Percentiles rank a stretch among this genome's conserved stretches.
These are phyloP conservation scores for Globisporangium abappressorium DNA, from an alignment of 352 stramenopile genomes.

Conservation along the genomic window DNA sequence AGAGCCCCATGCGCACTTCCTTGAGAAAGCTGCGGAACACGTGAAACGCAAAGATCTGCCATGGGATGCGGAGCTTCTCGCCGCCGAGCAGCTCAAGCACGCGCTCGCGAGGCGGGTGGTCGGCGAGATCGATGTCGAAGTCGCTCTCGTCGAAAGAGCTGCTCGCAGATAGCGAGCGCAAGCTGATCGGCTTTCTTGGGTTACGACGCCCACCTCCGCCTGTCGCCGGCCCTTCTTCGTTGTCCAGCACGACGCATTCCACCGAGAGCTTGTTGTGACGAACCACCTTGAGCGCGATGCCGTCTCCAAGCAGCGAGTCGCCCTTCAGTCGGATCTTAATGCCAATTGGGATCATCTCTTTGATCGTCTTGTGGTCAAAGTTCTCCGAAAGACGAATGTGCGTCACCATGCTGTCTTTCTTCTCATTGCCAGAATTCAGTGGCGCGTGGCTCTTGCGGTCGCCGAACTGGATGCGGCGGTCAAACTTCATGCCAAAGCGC, in stretches of 20 bases:
- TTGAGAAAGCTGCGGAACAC: conserved; percentile 66
- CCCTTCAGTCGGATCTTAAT: conserved; percentile 80
- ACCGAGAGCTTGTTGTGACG: conserved; percentile 83
- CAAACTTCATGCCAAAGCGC: conserved; percentile 87
- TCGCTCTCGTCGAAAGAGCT: conserved; percentile 41
- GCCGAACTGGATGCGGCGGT: conserved; percentile 76
- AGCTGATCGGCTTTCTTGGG: conserved; percentile 7
- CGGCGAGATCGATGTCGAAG: conserved; percentile 18
- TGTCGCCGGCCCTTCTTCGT: conserved; percentile 22
- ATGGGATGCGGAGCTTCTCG: conserved; percentile 82
- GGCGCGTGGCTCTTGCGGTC: conserved; percentile 43
- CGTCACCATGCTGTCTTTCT: conserved; percentile 53
- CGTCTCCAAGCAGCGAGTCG: conserved; percentile 74
- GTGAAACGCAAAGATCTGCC: conserved; percentile 66
- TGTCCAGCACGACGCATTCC: conserved; percentile 77
- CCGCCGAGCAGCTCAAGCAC: conserved; percentile 80
- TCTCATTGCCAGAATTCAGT: conserved; percentile 17
- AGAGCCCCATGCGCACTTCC: conserved; percentile 63
- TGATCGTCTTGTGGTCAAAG: conserved; percentile 89
- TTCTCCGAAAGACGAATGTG: conserved; percentile 86
- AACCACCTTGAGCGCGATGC: conserved; percentile 73
- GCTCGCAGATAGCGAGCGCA: conserved; percentile 35
- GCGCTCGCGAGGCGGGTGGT: conserved; percentile 33
- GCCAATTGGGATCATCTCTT: conserved; percentile 85
- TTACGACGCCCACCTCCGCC: background rate